Evolutionary conservation across 2,329 filamentous ascomycete genomes (phyloP).

Genomic region (Alternaria burnsii): DNA sequence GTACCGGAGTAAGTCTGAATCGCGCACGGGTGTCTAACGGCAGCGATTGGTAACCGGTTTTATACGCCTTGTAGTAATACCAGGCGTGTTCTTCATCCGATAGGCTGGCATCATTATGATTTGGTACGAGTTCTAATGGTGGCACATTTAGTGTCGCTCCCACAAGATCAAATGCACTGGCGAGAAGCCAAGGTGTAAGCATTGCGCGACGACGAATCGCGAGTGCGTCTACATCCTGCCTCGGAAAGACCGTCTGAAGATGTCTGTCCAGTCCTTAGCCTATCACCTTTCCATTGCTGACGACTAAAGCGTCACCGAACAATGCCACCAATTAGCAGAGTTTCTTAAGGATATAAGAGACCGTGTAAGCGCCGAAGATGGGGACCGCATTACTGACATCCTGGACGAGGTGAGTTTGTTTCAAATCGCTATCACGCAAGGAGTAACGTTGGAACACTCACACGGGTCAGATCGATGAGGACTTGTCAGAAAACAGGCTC

Average conservation of each 20-base stretch:
- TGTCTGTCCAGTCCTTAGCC: slow-evolving; percentile 29
- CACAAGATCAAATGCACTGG: slow-evolving; percentile 55
- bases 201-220: slow-evolving; percentile 45
- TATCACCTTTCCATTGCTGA: slow-evolving; percentile 16
- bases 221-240: slow-evolving; percentile 52
- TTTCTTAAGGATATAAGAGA: slow-evolving; percentile 30
- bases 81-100: slow-evolving; percentile 2
- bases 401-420: slow-evolving; percentile 30
- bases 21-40: not conserved
- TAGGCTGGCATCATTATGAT: slow-evolving; percentile 4
- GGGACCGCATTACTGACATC: slow-evolving; percentile 32
- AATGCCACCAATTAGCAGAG: slow-evolving; percentile 39
- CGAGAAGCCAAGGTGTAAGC: slow-evolving; percentile 47
- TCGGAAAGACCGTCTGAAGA: slow-evolving; percentile 50
- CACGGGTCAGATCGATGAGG: slow-evolving; percentile 35
- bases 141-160: slow-evolving; percentile 43
- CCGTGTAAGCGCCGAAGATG: slow-evolving; percentile 31
- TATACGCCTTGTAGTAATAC: not conserved
- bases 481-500: slow-evolving; percentile 31
- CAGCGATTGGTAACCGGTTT: not conserved
- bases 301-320: slow-evolving; percentile 36
- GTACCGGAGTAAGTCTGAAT: slow-evolving; percentile 37
- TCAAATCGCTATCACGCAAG: not conserved
- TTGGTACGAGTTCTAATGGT: slow-evolving; percentile 21
- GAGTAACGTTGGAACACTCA: slow-evolving; percentile 13